Evolutionary conservation across 208 protist genomes (phyloP), one percentile per base, ranked within the genome.

Genomic region (Trypanosoma melophagium): DNA sequence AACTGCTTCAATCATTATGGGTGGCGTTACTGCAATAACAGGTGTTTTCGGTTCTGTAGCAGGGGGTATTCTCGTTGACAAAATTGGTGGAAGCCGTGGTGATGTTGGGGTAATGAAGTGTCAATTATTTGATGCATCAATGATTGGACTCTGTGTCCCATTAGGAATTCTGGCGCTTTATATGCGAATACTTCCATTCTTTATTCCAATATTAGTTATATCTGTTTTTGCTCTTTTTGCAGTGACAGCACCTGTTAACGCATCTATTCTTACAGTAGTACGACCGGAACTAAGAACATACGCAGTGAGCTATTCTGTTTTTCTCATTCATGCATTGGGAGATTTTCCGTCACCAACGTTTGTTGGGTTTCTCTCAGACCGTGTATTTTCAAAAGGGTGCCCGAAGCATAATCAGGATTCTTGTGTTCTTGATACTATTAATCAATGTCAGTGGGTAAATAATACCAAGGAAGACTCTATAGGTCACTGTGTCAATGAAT

Each of bases 291-390:
- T 96, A 42, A 87, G 87, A 0, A 86, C 86, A n/a, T 92, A 93
- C 70, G 88, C 89, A 19, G 79, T 96, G 50, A 86, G 83, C 74
- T 92, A 89, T 66, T 89, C 76, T 31, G 89, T 96, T 22, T 90
- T 97, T 47, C 21, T 90, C 22, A 95, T 96, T 60, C 93, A 97
- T 73, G 42, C 86, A 17, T 70, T 95, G 0, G 93, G 91, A 19
- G 90, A 96, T 71, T 93, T 96, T 65, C 93, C 91, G 3, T 96
- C 93, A 0, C 91, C 91, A 21, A 89, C 84, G 13, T 35, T 97
- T 16, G 65, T 79, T 1, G 93, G 93, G 5, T 19, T 69, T 16
- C 66, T 95, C 2, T 92, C 88, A 9, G 92, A 96, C 59, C 31
- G 59, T 7, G 66, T 86, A 7, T 74, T 74, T 22, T 79, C 76